Conservation (phyloP, 345 rosid species). For the Balakata baccata region DNA sequence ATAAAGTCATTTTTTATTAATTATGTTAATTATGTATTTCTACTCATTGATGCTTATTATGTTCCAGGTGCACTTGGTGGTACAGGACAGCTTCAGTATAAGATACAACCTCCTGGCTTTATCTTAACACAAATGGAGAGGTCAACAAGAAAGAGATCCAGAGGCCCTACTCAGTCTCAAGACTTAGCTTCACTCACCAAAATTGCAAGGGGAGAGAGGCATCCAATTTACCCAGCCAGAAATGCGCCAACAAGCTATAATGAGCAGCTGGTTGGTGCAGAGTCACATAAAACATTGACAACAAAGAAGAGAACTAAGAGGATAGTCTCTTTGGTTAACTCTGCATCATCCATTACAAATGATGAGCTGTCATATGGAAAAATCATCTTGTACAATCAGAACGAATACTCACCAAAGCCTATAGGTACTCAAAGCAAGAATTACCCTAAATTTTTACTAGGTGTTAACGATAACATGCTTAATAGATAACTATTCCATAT, state of each 20-base stretch:
- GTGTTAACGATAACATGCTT: neutral
- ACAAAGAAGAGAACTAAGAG: conserved; percentile 52
- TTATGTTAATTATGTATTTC: conserved; percentile 3
- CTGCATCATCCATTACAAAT: conserved; percentile 26
- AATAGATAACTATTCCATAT: neutral
- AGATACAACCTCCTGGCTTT: conserved; percentile 30
- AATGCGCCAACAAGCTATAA: conserved; percentile 19
- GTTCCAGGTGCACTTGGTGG: conserved; percentile 27
- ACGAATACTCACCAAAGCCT: conserved; percentile 27
- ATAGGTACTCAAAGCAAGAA: conserved; percentile 38
- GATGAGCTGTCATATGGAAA: conserved; percentile 36
- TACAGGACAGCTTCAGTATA: conserved; percentile 24
- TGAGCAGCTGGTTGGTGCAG: conserved; percentile 26
- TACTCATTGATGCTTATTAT: conserved; percentile 21
- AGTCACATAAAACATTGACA: conserved; percentile 31
- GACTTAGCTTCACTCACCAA: conserved; percentile 44
- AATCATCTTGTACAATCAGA: conserved; percentile 26
- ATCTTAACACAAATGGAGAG: conserved; percentile 32
- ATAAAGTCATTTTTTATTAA: too few species aligned
- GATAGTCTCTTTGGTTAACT: conserved; percentile 29
- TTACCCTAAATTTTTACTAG: neutral
- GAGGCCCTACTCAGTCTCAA: conserved; percentile 40
- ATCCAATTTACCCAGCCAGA: conserved; percentile 22
- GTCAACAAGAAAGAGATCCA: conserved; percentile 53
- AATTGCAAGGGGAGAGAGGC: conserved; percentile 20